These are phyloP conservation scores for Penicillium sp. DNA, from an alignment of 2,329 filamentous ascomycete genomes.

Conservation along the genomic window DNA sequence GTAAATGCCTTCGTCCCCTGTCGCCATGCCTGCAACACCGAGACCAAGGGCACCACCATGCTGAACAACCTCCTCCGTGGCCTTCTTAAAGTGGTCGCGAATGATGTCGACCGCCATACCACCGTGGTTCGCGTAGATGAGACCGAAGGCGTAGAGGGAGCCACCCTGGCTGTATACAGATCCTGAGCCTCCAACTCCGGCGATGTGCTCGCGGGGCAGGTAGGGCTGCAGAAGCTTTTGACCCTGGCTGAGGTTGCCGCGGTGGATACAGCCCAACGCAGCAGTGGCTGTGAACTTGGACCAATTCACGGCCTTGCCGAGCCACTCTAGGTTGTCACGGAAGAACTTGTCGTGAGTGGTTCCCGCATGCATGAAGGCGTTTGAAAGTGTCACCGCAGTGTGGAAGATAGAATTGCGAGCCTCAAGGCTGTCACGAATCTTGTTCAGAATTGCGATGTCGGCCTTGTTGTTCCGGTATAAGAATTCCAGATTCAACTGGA, in stretches of 20 bases:
- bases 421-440: constrained; percentile 91
- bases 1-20: constrained; percentile 84
- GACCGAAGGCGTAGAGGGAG: constrained; percentile 87
- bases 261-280: constrained; percentile 92
- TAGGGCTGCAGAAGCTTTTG: constrained; percentile 93
- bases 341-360: constrained; percentile 99
- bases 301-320: constrained; percentile 98
- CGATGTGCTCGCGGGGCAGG: constrained; percentile 66
- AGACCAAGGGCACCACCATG: constrained; percentile 93
- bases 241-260: constrained; percentile 89
- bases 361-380: constrained; percentile 98
- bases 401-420: constrained; percentile 98
- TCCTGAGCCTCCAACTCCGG: constrained; percentile 67
- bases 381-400: constrained; percentile 93
- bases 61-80: constrained; percentile 76
- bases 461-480: constrained; percentile 93
- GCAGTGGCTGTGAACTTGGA: constrained; percentile 98
- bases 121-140: constrained; percentile 97
- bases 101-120: constrained; percentile 66
- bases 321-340: constrained; percentile 94
- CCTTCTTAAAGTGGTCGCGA: constrained; percentile 48
- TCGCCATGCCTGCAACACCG: constrained; percentile 96
- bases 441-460: constrained; percentile 89
- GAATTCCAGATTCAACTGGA: constrained; percentile 93
- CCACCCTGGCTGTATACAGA: constrained; percentile 96